Percentiles rank a stretch among this genome's conserved stretches.
These are phyloP conservation scores for Solanum ahanhuiri DNA, from an alignment of 257 asterid species.

Conservation along the genomic window DNA sequence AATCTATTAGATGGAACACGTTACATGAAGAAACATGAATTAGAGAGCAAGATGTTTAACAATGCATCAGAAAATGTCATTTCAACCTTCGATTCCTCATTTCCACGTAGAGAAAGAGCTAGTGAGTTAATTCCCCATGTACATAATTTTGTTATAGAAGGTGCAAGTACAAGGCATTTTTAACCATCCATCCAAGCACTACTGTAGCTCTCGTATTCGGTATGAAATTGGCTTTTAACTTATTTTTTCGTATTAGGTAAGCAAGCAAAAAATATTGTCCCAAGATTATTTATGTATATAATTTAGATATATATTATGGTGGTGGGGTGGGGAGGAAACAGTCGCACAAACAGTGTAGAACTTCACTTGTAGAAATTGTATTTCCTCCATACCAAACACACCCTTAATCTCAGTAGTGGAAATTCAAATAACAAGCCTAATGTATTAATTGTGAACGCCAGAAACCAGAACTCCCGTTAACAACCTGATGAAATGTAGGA, in stretches of 20 bases:
- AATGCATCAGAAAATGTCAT: not conserved
- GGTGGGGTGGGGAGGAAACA: not conserved
- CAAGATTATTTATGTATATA: not conserved
- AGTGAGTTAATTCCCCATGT: not conserved
- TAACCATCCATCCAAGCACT: too few species aligned
- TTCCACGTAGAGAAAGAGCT: not conserved
- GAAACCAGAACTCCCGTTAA: not conserved
- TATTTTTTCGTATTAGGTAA: not conserved
- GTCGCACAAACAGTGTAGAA: not conserved
- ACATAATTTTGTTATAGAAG: too few species aligned
- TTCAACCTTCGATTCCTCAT: not conserved
- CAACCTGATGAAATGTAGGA: not conserved
- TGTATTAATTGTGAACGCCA: not conserved
- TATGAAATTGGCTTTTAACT: not conserved
- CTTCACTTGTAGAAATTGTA: not conserved
- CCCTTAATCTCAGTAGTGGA: not conserved
- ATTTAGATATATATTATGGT: not conserved
- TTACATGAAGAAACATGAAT: not conserved
- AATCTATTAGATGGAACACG: not conserved
- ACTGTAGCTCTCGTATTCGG: not conserved
- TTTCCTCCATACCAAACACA: not conserved
- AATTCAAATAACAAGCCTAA: not conserved
- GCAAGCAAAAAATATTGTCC: not conserved
- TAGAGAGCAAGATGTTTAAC: not conserved
- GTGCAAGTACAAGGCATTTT: too few species aligned